phyloP scores from a whole-genome alignment of 768 basidiomycete genomes.

The Trametopsis cervina region DNA sequence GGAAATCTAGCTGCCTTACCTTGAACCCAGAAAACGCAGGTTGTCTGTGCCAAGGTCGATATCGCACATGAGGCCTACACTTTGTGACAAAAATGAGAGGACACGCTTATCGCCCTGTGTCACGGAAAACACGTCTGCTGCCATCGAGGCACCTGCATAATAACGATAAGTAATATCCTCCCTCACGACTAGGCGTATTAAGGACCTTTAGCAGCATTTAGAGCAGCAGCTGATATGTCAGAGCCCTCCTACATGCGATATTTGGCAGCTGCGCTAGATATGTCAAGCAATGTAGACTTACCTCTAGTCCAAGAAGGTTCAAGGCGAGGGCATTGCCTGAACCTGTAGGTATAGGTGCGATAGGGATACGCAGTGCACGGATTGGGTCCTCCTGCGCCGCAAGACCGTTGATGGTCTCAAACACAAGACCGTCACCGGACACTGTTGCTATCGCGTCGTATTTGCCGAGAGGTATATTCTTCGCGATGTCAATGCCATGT shows the following conservation, averaged over 20 bases:
- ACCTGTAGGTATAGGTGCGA: conserved; percentile 77
- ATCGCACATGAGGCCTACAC: conserved; percentile 80
- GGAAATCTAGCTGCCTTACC: too few species aligned
- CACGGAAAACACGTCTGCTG: conserved; percentile 73
- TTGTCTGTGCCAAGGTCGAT: conserved; percentile 79
- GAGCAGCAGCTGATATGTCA: conserved; percentile 62
- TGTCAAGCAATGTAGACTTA: conserved; percentile 22
- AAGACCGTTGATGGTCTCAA: conserved; percentile 82
- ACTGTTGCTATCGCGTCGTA: conserved; percentile 71
- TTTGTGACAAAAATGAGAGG: conserved; percentile 80
- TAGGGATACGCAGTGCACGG: conserved; percentile 58
- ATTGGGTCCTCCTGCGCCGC: conserved; percentile 53
- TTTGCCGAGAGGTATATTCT: conserved; percentile 40
- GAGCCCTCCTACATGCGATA: conserved; percentile 45
- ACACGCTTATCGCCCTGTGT: conserved; percentile 54
- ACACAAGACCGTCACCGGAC: conserved; percentile 80
- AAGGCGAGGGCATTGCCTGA: conserved; percentile 74
- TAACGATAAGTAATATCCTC: neutral
- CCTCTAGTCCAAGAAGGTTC: conserved; percentile 66
- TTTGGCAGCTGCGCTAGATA: neutral
- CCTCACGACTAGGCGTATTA: neutral
- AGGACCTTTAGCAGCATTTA: conserved; percentile 78
- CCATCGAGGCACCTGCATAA: conserved; percentile 57
- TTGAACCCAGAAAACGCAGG: conserved; percentile 77
- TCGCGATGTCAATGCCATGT: conserved; percentile 63